Conservation (phyloP, 2,329 filamentous ascomycete species). For the Diaporthe destruens region DNA sequence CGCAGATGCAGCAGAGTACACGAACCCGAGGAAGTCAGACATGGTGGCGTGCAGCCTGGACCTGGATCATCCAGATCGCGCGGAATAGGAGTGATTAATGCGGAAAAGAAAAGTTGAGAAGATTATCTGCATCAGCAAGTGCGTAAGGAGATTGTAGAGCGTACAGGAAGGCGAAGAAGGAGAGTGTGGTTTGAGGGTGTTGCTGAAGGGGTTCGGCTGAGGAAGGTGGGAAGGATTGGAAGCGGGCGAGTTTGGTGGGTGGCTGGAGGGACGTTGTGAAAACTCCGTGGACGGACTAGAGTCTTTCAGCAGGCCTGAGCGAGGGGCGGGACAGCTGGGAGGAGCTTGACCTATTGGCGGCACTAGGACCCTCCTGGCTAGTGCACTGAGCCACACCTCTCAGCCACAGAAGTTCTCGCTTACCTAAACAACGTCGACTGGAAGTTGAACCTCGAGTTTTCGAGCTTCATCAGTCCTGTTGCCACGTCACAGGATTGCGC, state of each 20-base stretch:
- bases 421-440: background rate
- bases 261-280: slow-evolving; percentile 25
- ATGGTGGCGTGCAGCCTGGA: slow-evolving; percentile 51
- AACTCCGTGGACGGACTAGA: slow-evolving; percentile 1
- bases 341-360: background rate
- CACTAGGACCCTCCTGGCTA: background rate
- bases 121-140: slow-evolving; percentile 35
- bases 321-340: slow-evolving; percentile 9
- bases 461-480: background rate
- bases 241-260: slow-evolving; percentile 1
- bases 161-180: background rate
- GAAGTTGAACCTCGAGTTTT: background rate
- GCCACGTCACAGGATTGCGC: background rate
- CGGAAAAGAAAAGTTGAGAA: background rate
- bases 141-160: background rate
- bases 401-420: background rate
- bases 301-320: slow-evolving; percentile 23
- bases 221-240: slow-evolving; percentile 26
- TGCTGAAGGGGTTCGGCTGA: slow-evolving; percentile 5
- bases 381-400: background rate
- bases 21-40: slow-evolving; percentile 73
- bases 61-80: slow-evolving; percentile 33
- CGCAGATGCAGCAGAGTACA: slow-evolving; percentile 43
- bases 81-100: slow-evolving; percentile 14
- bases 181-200: slow-evolving; percentile 29